Evolutionary conservation across 192 early-diverging fungal genomes (phyloP), one percentile per base, ranked within the genome.

Genomic region (Backusella australiensis): DNA sequence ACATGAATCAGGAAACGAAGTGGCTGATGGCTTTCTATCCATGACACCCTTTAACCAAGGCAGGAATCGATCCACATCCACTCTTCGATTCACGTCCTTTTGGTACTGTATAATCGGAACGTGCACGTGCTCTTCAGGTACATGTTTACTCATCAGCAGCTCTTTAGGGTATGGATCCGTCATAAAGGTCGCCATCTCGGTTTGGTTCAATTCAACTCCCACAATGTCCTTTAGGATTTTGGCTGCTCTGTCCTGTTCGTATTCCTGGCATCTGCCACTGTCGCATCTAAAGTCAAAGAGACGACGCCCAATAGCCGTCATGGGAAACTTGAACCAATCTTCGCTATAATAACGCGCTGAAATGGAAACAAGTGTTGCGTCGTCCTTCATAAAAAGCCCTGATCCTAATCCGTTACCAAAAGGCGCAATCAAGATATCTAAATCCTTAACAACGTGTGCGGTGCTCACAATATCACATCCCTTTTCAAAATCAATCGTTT

Each of bases 381-480:
- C 67, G 0, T 71, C 38, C 39, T 77, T 76, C 81, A 82, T 82
- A 67, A 82, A 82, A 6, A 82, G 15, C 5, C 69, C 81, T 19
- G 81, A 46, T 7, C 77, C 81, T 12, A 70, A 42, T 4, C 44
- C 73, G 23, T 74, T 75, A 32, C 81, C 77, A 38, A 75, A 75
- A 1, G 74, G 73, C 0, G 81, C 69, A 12, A 82, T 71, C 1
- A 82, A 34, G 4, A 79, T 49, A 66, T 82, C 81, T 0, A 78
- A 4, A 26, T 78, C 44, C 29, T 78, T 53, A 4, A 82, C 70
- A 29, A 73, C 21, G 2, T 82, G 53, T 1, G 75, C 80, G 1
- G 80, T 74, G 29, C 66, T 72, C 17, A 34, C 23, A 32, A 78
- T 42, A 44, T 66, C 42, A 15, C 76, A 81, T 19, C 74, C 69